A percentile compares a stretch with the other conserved stretches of the same genome.
Conservation (phyloP, 2,329 filamentous ascomycete genomes). For the Leptographium radiaticola region DNA sequence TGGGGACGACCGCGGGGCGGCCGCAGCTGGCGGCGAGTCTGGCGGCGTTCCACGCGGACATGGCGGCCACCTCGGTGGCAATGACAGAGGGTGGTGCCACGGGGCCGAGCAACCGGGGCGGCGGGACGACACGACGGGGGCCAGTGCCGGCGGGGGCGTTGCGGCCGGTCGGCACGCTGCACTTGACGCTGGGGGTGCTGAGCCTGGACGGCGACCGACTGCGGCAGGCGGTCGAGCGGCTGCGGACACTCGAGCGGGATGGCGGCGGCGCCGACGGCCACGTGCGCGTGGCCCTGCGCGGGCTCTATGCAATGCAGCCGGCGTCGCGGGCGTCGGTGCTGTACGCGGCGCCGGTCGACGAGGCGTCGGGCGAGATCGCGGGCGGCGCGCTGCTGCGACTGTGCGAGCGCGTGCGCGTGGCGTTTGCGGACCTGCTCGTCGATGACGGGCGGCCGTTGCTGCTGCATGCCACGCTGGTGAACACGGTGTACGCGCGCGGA, state of each 20-base stretch:
- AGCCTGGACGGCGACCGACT: constrained; percentile 41
- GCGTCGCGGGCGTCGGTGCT: constrained; percentile 43
- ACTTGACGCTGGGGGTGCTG: constrained; percentile 83
- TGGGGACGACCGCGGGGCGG: constrained; percentile 47
- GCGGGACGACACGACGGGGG: background rate
- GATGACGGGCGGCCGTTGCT: constrained; percentile 51
- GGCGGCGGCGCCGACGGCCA: background rate
- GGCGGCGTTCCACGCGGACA: constrained; percentile 45
- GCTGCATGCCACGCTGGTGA: constrained; percentile 75
- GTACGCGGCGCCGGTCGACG: constrained; percentile 49
- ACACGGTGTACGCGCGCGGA: constrained; percentile 63
- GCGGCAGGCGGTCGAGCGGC: constrained; percentile 26
- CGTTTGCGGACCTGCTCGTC: constrained; percentile 45
- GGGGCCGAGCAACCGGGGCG: constrained; percentile 11
- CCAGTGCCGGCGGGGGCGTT: constrained; percentile 55
- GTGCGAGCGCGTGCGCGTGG: constrained; percentile 37
- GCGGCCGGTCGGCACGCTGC: constrained; percentile 65
- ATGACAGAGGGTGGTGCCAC: constrained; percentile 10
- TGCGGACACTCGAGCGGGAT: constrained; percentile 24
- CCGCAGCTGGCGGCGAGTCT: constrained; percentile 53
- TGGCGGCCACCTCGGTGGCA: constrained; percentile 23
- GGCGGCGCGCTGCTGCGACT: constrained; percentile 38
- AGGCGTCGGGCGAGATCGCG: constrained; percentile 39
- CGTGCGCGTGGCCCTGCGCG: constrained; percentile 31
- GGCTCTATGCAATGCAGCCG: constrained; percentile 49